These are phyloP conservation scores for Pharnaceum exiguum DNA, from an alignment of 148 eudicot genomes.

Conservation along the genomic window DNA sequence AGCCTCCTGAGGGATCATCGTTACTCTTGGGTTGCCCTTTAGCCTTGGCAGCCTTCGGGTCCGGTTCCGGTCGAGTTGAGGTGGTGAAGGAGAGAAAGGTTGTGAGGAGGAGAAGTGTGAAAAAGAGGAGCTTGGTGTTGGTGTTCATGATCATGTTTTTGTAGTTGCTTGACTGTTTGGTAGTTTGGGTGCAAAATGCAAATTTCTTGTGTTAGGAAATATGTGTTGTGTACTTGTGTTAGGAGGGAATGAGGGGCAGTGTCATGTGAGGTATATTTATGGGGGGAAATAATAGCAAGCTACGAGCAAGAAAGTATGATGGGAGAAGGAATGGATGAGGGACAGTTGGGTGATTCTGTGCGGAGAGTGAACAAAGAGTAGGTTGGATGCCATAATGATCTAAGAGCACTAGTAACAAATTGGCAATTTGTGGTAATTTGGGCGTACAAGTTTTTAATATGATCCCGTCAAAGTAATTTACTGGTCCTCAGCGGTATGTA, in stretches of 20 bases:
- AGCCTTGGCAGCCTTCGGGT: constrained; percentile 3
- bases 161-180: not conserved
- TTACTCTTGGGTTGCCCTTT: too few species aligned
- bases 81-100: constrained; percentile 12
- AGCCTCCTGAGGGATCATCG: too few species aligned
- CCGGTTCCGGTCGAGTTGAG: constrained; percentile 35
- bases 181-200: not conserved
- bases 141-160: constrained; percentile 13
- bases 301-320: constrained; percentile 15
- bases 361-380: not conserved
- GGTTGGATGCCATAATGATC: constrained; percentile 26
- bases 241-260: not conserved
- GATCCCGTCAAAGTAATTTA: too few species aligned
- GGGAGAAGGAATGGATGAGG: constrained; percentile 14
- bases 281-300: constrained; percentile 2
- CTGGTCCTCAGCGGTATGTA: too few species aligned
- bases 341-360: constrained; percentile 20
- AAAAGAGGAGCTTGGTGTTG: constrained; percentile 7
- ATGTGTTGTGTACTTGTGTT: too few species aligned
- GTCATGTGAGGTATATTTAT: constrained; percentile 17
- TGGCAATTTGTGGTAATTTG: constrained; percentile 5
- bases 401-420: not conserved
- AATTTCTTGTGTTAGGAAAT: too few species aligned
- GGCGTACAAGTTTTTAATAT: not conserved
- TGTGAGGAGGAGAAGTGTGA: constrained; percentile 28